These are phyloP conservation scores for Tuber umbilicatum DNA, from an alignment of 495 filamentous ascomycete species.

Conservation along the genomic window DNA sequence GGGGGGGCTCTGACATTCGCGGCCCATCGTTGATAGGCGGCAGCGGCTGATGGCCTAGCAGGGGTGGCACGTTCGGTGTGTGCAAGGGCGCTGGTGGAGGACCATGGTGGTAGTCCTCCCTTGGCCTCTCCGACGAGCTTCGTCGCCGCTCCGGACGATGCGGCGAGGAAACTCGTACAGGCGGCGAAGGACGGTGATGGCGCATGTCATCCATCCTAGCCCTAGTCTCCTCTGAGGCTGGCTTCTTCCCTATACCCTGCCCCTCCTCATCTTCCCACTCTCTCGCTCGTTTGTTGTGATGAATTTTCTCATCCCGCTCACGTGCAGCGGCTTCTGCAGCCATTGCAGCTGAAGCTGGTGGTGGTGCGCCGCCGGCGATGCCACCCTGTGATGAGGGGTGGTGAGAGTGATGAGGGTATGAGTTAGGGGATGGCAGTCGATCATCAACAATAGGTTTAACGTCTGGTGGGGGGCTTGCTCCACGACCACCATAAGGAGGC, in stretches of 20 bases:
- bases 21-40: conserved; percentile 47
- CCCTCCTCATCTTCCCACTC: conserved; percentile 84
- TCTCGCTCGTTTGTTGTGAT: conserved; percentile 68
- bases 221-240: conserved; percentile 76
- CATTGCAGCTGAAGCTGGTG: conserved; percentile 63
- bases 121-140: conserved; percentile 70
- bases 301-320: conserved; percentile 56
- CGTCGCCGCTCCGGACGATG: conserved; percentile 65
- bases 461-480: conserved; percentile 71
- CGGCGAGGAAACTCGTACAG: conserved; percentile 50
- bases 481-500: conserved; percentile 43
- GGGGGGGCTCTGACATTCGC: conserved; percentile 49
- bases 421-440: conserved; percentile 74
- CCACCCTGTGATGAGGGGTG: conserved; percentile 58
- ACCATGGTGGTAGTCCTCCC: conserved; percentile 52
- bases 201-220: conserved; percentile 78
- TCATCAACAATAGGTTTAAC: conserved; percentile 81
- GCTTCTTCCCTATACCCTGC: conserved; percentile 60
- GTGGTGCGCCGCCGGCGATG: conserved; percentile 70
- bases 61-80: conserved; percentile 47
- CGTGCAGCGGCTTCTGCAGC: conserved; percentile 72
- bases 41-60: conserved; percentile 44
- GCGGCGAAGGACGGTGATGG: conserved; percentile 65
- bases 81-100: conserved; percentile 52
- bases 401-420: conserved; percentile 60